phyloP scores from a whole-genome alignment of 2,329 filamentous ascomycete species.

The Dactylellina cionopaga region DNA sequence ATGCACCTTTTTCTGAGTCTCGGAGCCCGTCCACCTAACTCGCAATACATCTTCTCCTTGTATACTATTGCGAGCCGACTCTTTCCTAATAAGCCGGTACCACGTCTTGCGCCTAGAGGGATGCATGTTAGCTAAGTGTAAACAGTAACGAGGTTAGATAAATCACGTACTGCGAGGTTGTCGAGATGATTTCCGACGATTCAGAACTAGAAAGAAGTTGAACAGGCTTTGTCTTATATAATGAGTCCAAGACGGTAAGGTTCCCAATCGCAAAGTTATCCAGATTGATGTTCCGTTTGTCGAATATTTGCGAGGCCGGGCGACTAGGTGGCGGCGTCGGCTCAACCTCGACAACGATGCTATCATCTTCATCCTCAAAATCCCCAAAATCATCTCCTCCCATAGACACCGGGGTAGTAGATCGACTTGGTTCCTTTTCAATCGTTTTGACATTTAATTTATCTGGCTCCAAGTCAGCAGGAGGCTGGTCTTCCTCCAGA shows the following conservation, averaged over 20 bases:
- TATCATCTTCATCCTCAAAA: constrained; percentile 45
- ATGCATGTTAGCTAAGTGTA: not conserved
- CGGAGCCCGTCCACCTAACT: constrained; percentile 44
- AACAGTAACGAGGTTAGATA: not conserved
- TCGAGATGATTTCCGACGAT: constrained; percentile 37
- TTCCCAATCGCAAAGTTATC: constrained; percentile 34
- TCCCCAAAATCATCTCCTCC: constrained; percentile 45
- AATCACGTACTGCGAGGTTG: constrained; percentile 39
- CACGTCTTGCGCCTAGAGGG: constrained; percentile 36
- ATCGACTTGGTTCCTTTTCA: constrained; percentile 22
- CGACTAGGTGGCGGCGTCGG: not conserved
- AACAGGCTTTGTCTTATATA: constrained; percentile 23
- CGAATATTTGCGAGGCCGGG: not conserved
- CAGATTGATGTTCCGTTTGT: constrained; percentile 20
- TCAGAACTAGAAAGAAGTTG: constrained; percentile 17
- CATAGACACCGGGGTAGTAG: constrained; percentile 26
- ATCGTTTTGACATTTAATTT: constrained; percentile 17
- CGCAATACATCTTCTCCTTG: constrained; percentile 50
- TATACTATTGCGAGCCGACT: constrained; percentile 47
- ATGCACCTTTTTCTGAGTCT: constrained; percentile 48
- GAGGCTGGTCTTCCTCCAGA: not conserved
- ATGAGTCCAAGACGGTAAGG: constrained; percentile 20
- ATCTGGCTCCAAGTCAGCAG: constrained; percentile 6
- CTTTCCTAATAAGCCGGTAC: constrained; percentile 47
- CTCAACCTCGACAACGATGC: constrained; percentile 2